Evolutionary conservation across 176 grass and related monocot species (phyloP), one percentile per base, ranked within the genome.

Genomic region (Chrysopogon serrulatus): DNA sequence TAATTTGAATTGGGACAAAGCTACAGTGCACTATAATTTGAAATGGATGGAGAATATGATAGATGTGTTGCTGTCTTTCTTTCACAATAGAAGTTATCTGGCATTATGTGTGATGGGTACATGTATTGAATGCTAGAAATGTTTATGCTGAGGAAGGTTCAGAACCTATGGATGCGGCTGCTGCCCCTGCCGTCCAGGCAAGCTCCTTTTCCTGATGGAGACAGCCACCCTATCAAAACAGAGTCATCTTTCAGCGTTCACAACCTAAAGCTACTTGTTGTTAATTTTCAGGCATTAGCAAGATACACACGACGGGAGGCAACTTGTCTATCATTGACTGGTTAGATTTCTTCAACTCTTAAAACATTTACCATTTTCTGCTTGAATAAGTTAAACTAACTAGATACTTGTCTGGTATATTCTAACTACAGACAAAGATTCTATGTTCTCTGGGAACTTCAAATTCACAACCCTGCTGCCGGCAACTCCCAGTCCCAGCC

Each of bases 361-460:
- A 57, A 51, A 19, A 3, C 32, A 70, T 80, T 26, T 28, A 40
- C 5, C 30, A 12, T 68, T 90, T 71, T 74, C 53, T 45, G 40
- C 3, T 83, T 65, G 23, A 76, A 74, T 86, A 69, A 33, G 53
- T 66, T 41, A 44, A 48, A 71, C 78, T 82, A 32, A 79, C 68
- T 18, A 76, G 51, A 45, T 80, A 40, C 48, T 45, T 32, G 68
- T 67, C 45, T 24, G 66, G 34, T n/a, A 37, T 53, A 24, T 67
- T 60, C 76, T 31, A 74, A 74, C 66, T 11, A 73, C 91, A 96
- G 96, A 87, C 45, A 96, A 92, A 86, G 96, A 96, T 74, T 88
- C 90, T 88, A 84, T 96, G 78, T 90, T 90, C 87, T 94, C 91
- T 77, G 93, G 93, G 28, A 99, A 99, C 80, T 99, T 99, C 86